Evolutionary conservation across 805 yeast species (phyloP).

Genomic region (Yamadazyma insecticola): DNA sequence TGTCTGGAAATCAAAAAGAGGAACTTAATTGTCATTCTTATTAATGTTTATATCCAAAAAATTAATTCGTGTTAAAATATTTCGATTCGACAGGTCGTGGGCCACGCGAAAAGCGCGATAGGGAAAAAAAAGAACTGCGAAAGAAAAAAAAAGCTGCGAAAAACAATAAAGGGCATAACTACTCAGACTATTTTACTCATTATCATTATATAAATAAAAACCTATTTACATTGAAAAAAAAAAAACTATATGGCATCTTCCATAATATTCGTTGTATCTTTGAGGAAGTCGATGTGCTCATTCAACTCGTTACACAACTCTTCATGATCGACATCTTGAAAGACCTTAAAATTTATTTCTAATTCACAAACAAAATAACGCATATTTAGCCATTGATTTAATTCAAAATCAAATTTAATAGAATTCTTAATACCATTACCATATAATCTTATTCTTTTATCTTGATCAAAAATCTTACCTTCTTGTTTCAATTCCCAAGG

Average conservation of each 20-base stretch:
- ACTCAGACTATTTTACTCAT: too few species aligned
- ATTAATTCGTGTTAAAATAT: not conserved
- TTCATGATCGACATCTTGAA: constrained; percentile 33
- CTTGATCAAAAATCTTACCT: constrained; percentile 38
- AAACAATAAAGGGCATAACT: too few species aligned
- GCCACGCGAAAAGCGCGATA: too few species aligned
- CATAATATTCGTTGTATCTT: constrained; percentile 14
- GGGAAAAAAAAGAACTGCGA: too few species aligned
- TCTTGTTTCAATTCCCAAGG: constrained; percentile 50
- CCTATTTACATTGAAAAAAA: too few species aligned
- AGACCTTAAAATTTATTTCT: constrained; percentile 41
- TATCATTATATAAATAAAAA: too few species aligned
- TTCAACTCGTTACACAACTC: constrained; percentile 49
- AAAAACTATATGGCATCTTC: too few species aligned
- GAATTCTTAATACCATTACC: constrained; percentile 52
- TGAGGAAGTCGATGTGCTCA: constrained; percentile 42
- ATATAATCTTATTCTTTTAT: constrained; percentile 50
- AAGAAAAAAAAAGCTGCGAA: too few species aligned
- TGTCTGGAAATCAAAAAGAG: constrained; percentile 83
- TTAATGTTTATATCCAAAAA: too few species aligned
- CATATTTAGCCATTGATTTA: constrained; percentile 58
- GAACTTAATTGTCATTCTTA: constrained; percentile 52
- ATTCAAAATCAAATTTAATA: constrained; percentile 55
- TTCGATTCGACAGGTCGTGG: too few species aligned
- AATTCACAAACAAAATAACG: constrained; percentile 49